Base-by-base conservation (phyloP, 1,139 yeast species). In the Hanseniaspora uvarum region DNA sequence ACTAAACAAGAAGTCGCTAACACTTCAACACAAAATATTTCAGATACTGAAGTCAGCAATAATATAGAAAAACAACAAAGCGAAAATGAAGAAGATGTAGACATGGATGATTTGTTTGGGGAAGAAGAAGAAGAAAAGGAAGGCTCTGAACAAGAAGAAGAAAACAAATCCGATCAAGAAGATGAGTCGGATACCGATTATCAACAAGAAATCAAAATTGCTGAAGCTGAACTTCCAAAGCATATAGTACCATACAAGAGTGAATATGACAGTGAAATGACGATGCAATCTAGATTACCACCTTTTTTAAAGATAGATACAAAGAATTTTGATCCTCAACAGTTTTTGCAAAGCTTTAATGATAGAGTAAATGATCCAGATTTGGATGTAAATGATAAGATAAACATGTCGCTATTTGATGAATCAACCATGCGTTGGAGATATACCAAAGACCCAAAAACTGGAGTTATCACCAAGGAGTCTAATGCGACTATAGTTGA, bases 391-490 rank as follows among this genome's bases (percentile, higher is more conserved):
- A 67, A 67, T 43, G 75, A 72, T 44, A 70, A 79, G 57, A 60
- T 72, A 55, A 77, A 76, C 58, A 72, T 78, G 55, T 77, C 75
- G 60, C 71, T 83, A 44, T 72, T 79, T 56, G 86, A 83, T 59
- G 88, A 85, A 63, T 87, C 87, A 65, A 87, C 96, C 0, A 74
- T 92, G 38, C 78, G 97, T 63, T 92, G 98, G 98, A 80, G 94
- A 68, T 88, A 89, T 66, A 83, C 87, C 30, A 71, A 78, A 52
- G 79, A 78, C 47, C 78, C 77, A 45, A 71, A 77, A 53, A 85
- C 80, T 28, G 75, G 81, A 56, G 82, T 78, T 55, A 79, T 85
- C 59, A 77, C 77, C 62, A 86, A 86, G 62, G 95, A 88, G 66
- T 83, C 95, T 6, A 92, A 92, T 64, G 83, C 96, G 3, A 88